phyloP scores from a whole-genome alignment of 345 rosid species.

The Eucalyptus pauciflora region DNA sequence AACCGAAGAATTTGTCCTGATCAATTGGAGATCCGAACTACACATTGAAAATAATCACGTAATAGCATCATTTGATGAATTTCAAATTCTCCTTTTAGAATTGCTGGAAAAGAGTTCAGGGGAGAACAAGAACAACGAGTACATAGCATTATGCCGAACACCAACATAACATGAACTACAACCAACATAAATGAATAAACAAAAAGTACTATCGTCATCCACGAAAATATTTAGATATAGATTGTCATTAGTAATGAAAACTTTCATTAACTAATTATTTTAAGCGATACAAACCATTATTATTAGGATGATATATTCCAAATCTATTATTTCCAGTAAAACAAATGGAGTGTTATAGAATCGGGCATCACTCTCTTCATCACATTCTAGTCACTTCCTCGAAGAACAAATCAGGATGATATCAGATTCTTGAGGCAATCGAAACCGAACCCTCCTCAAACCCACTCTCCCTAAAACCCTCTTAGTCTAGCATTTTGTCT shows the following conservation, averaged over 20 bases:
- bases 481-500: no score
- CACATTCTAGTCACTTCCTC: neutral
- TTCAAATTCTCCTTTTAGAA: neutral
- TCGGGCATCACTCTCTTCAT: neutral
- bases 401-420: neutral
- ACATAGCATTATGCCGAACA: neutral
- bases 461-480: no score
- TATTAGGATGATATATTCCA: no score
- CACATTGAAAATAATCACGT: accelerated
- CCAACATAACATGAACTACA: neutral
- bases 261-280: no score
- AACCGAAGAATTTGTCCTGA: neutral
- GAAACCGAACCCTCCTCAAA: neutral
- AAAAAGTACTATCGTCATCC: accelerated
- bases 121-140: neutral
- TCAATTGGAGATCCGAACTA: neutral
- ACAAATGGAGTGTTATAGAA: neutral
- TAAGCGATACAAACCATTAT: accelerated
- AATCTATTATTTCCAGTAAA: no score
- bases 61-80: neutral
- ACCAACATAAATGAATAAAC: neutral
- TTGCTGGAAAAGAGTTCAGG: neutral
- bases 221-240: no score
- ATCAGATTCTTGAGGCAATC: neutral
- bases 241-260: no score